Evolutionary conservation across 1,284 basidiomycete genomes (phyloP), one percentile per base, ranked within the genome.

Genomic region (Irpex rosettiformis): DNA sequence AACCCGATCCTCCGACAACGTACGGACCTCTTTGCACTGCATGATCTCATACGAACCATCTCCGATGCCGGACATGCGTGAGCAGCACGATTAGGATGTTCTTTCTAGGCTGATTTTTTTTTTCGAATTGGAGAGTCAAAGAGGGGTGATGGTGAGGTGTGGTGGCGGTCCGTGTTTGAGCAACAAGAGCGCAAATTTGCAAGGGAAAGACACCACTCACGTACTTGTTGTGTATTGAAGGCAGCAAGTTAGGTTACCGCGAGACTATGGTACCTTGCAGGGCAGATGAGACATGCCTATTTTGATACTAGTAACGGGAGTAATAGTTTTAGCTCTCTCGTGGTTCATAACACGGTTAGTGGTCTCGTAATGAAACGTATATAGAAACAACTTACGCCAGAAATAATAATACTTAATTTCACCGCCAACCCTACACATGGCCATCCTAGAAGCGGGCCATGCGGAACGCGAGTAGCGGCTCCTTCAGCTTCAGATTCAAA

Each of bases 61-160:
- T 51, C 48, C 48, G 48, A 29, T 51, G 27, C 27, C 48, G 48
- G 48, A 51, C 22, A 51, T 24, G 21, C 45, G n/a, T 47, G 45
- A 18, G 13, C 21, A 21, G 11, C n/a, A 37, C n/a, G 33, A n/a
- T 10, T 37, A 10, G 33, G 33, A 16, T 37, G 11, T 13, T 37
- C 33, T 10, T 37, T 37, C n/a, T n/a, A 13, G 33, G 33, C 11
- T 37, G 11, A n/a, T 37, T 10, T 37, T 37, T 37, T 37, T 10
- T n/a, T 37, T 10, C 11, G n/a, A n/a, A n/a, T n/a, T 37, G 33
- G 33, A 37, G 33, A 10, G n/a, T n/a, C 11, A 13, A 37, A 37
- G n/a, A n/a, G n/a, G n/a, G 33, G 7, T 37, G 33, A 7, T 37
- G 16, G 33, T 16, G 33, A 7, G 33, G 16, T 37, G 16, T 16